Conservation (phyloP, 1,284 basidiomycete genomes). For the Bondarzewia mesenterica region DNA sequence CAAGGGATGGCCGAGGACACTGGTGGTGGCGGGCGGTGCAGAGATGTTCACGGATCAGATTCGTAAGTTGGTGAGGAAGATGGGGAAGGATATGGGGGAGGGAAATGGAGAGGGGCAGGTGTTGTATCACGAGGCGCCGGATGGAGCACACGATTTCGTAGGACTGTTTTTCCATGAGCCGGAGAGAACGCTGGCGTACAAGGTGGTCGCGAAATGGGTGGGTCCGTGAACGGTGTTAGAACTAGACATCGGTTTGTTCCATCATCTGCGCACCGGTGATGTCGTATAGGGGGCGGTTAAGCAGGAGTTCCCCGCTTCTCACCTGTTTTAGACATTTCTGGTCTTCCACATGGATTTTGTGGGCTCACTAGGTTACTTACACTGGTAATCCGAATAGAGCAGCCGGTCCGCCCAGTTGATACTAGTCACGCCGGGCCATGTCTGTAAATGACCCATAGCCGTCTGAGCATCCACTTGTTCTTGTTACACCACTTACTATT, state of each 20-base stretch:
- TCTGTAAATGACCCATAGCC: no score
- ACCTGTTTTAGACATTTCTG: no score
- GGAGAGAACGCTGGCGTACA: slow-evolving; percentile 36
- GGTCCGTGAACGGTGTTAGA: no score
- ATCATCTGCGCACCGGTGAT: no score
- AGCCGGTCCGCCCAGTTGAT: no score
- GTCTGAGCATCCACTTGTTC: no score
- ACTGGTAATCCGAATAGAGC: no score
- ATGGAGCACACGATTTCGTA: slow-evolving; percentile 46
- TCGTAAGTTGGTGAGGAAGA: slow-evolving; percentile 14
- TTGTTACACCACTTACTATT: not conserved
- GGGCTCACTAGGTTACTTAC: no score
- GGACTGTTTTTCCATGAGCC: slow-evolving; percentile 43
- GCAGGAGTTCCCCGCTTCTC: no score
- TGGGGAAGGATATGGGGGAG: slow-evolving; percentile 17
- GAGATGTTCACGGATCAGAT: slow-evolving; percentile 46
- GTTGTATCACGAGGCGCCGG: slow-evolving; percentile 37
- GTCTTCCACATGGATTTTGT: no score
- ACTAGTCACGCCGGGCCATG: no score
- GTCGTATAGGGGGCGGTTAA: no score
- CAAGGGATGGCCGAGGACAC: slow-evolving; percentile 44
- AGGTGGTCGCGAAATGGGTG: slow-evolving; percentile 41
- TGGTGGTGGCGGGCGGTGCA: slow-evolving; percentile 42
- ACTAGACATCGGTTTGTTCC: not conserved
- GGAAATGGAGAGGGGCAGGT: slow-evolving; percentile 43